Evolutionary conservation across 805 yeast genomes (phyloP).

Genomic region (Saccharomycopsis sp.): DNA sequence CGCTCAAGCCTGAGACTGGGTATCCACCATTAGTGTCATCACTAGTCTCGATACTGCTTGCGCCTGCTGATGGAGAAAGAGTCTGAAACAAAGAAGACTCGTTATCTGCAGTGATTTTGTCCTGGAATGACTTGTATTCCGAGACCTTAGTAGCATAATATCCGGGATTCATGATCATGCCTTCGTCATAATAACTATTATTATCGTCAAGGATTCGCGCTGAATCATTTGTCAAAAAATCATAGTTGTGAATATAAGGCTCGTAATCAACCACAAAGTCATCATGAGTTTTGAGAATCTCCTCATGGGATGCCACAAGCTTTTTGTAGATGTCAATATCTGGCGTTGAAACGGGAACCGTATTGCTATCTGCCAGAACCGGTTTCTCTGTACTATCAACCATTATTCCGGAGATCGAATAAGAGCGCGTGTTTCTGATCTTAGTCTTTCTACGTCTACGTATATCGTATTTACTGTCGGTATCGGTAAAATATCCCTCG

Average conservation of each 20-base stretch:
- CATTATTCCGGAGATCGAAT: not conserved
- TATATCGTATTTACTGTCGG: not conserved
- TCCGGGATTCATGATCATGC: not conserved
- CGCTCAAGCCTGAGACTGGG: not conserved
- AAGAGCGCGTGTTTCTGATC: not conserved
- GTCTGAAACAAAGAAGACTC: not conserved
- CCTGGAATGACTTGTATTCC: constrained; percentile 1
- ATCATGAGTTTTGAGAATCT: not conserved
- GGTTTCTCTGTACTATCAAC: not conserved
- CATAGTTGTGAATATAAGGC: not conserved
- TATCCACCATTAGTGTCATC: not conserved
- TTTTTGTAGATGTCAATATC: not conserved
- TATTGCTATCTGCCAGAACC: not conserved
- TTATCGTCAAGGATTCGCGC: not conserved
- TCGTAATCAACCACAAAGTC: not conserved
- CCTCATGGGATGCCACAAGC: not conserved
- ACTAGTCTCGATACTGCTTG: not conserved
- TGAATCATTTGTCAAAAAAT: not conserved
- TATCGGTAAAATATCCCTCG: not conserved
- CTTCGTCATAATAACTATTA: not conserved
- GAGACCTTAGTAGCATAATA: not conserved
- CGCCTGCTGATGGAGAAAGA: not conserved
- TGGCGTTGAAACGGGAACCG: not conserved
- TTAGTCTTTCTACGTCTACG: not conserved
- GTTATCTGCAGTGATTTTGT: not conserved